Percentiles rank a stretch among this genome's conserved stretches.
Evolutionary conservation across 495 filamentous ascomycete species (phyloP).

Genomic region (Penicillium mononematosum): DNA sequence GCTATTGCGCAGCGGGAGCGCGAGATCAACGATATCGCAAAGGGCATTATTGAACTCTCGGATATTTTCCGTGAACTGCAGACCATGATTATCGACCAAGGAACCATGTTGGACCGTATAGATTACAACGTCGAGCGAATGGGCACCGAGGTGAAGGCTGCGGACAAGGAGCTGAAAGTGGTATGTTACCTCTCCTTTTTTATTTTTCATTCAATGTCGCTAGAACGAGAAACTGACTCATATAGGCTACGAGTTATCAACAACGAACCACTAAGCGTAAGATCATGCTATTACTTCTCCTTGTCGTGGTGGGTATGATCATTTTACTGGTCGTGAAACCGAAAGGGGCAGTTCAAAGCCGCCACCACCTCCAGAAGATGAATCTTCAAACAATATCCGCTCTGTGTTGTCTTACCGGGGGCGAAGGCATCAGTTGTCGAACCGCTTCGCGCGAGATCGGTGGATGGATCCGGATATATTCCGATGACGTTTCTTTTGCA

Average conservation of each 20-base stretch:
- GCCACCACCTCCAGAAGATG: conserved; percentile 25
- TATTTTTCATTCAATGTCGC: background rate
- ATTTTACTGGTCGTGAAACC: conserved; percentile 86
- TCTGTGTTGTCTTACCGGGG: conserved; percentile 26
- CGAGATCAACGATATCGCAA: conserved; percentile 97
- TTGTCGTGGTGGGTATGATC: conserved; percentile 80
- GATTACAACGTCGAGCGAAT: conserved; percentile 97
- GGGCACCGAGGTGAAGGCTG: conserved; percentile 82
- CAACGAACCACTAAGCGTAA: conserved; percentile 85
- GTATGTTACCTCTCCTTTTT: conserved; percentile 42
- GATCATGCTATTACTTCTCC: conserved; percentile 78
- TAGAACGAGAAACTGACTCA: background rate
- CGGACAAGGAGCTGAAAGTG: conserved; percentile 86
- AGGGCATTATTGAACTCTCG: conserved; percentile 93
- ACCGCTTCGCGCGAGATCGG: conserved; percentile 30
- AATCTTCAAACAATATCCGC: conserved; percentile 30
- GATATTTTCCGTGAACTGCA: conserved; percentile 97
- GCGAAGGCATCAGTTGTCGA: conserved; percentile 26
- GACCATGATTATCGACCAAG: conserved; percentile 96
- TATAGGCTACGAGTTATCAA: conserved; percentile 78
- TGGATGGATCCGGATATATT: conserved; percentile 46
- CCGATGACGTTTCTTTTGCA: conserved; percentile 24
- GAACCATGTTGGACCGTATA: conserved; percentile 94
- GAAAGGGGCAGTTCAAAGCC: conserved; percentile 45
- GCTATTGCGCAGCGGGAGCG: conserved; percentile 88